phyloP scores from a whole-genome alignment of 2,329 filamentous ascomycete genomes.

The Didymella segeticola region DNA sequence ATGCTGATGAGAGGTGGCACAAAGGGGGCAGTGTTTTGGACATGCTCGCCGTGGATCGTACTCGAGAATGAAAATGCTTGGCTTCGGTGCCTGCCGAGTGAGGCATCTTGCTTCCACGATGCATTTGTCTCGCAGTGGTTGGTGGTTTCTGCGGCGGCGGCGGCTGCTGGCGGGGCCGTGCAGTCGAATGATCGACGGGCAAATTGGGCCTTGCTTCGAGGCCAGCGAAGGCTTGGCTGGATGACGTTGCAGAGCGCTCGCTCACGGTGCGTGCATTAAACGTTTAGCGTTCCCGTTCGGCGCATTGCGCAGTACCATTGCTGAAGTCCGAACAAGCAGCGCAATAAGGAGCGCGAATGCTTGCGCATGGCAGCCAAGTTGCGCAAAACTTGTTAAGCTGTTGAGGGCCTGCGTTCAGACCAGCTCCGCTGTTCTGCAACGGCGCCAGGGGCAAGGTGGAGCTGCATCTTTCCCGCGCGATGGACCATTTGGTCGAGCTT shows the following conservation, averaged over 20 bases:
- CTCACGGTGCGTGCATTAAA: too few species aligned
- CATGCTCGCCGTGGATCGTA: neutral
- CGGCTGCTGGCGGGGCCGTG: constrained; percentile 11
- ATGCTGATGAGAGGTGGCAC: constrained; percentile 5
- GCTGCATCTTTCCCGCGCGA: constrained; percentile 5
- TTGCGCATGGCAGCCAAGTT: neutral
- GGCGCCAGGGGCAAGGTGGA: constrained; percentile 22
- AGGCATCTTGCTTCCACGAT: constrained; percentile 6
- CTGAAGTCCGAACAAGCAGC: constrained; percentile 12
- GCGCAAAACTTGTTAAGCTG: constrained; percentile 8
- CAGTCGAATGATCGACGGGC: constrained; percentile 2
- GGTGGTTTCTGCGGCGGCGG: constrained; percentile 3
- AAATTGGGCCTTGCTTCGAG: neutral
- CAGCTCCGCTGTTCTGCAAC: constrained; percentile 18
- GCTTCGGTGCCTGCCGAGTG: neutral
- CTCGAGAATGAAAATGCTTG: neutral
- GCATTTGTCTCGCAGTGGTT: neutral
- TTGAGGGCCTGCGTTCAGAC: neutral
- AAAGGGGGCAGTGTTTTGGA: constrained; percentile 2
- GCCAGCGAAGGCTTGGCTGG: constrained; percentile 7
- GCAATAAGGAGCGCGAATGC: constrained; percentile 1
- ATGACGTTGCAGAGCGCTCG: constrained; percentile 1
- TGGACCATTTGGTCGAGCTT: constrained; percentile 10
- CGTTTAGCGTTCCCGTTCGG: too few species aligned
- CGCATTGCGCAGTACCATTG: neutral